A percentile compares a stretch with the other conserved stretches of the same genome.
These are phyloP conservation scores for Pinguiococcus pyrenoidosus DNA, from an alignment of 108 stramenopile species.

Conservation along the genomic window DNA sequence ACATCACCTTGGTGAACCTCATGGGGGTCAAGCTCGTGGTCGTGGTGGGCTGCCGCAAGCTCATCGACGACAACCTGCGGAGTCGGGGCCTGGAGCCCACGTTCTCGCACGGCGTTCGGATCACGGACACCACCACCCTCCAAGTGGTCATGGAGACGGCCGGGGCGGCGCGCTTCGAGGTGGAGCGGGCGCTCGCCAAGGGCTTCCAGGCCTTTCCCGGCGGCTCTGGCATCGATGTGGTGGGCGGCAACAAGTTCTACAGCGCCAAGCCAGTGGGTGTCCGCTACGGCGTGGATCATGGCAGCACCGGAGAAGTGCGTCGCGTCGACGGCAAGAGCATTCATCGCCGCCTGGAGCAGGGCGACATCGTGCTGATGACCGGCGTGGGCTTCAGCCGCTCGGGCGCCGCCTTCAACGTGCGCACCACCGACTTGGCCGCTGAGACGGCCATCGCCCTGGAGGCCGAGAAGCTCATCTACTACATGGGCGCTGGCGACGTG, in stretches of 20 bases:
- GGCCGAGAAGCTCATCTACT: constrained; percentile 73
- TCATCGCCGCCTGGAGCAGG: constrained; percentile 49
- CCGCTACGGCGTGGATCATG: constrained; percentile 12
- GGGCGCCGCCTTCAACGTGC: constrained; percentile 86
- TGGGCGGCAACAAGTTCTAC: constrained; percentile 42
- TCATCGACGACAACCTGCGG: constrained; percentile 24
- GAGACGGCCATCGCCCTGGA: constrained; percentile 54
- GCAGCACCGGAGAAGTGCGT: constrained; percentile 65
- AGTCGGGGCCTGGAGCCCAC: constrained; percentile 41
- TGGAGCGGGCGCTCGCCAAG: constrained; percentile 71
- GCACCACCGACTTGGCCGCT: constrained; percentile 64
- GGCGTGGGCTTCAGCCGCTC: constrained; percentile 70
- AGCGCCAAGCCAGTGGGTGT: constrained; percentile 30
- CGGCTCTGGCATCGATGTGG: constrained; percentile 5
- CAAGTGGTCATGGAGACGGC: constrained; percentile 80
- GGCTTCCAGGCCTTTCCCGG: constrained; percentile 52
- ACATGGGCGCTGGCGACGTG: constrained; percentile 3
- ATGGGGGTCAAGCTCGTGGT: constrained; percentile 76
- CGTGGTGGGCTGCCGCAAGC: constrained; percentile 51
- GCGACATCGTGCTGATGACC: constrained; percentile 78
- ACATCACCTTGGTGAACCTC: constrained; percentile 72
- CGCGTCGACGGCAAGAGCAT: constrained; percentile 73
- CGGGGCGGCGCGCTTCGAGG: constrained; percentile 83
- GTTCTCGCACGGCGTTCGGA: constrained; percentile 33
- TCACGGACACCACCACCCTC: constrained; percentile 64